Base-by-base conservation (phyloP, 179 eudicot species). In the Patellifolia procumbens region DNA sequence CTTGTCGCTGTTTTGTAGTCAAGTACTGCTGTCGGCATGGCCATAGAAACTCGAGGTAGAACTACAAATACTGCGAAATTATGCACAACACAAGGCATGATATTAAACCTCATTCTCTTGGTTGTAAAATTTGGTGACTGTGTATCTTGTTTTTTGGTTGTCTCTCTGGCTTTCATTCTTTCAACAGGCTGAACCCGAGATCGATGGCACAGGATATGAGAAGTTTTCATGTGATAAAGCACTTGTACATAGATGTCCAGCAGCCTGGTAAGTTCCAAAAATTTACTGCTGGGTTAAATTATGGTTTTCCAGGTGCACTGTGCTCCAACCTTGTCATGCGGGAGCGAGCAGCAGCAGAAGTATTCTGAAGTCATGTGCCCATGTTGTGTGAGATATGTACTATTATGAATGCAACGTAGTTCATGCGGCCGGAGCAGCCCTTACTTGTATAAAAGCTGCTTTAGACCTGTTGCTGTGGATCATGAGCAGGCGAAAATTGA, bases 41-140 rank as follows among this genome's bases (percentile, higher is more conserved):
- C 83, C 67, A 83, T 91, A 71, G 84, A 88, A 79, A 83, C 92
- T 65, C 85, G 83, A 80, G 88, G 87, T 76, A 88, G 88, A 79
- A 78, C 82, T 76, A 80, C 79, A 74, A 75, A 78, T 83, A 83
- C 79, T 53, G 78, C 86, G 22, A 83, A 86, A 74, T 78, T 85
- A 81, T 82, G 76, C 85, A 77, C 82, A 83, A 85, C 60, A 77
- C 83, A 73, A 92, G 95, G 95, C 97, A 89, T 83, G 98, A 84
- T 83, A n/a, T 75, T 7, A 72, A 81, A 71, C 82, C 80, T 49
- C 19, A 37, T 72, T 35, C 48, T 34, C 69, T 51, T 66, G 72
- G 22, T 64, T 59, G 73, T 61, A 71, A 68, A 72, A 28, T 79
- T 76, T 77, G 70, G 65, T 82, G 78, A 79, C 81, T 59, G 70